These are phyloP conservation scores for Penicillium brasilianum DNA, from an alignment of 2,329 filamentous ascomycete genomes.

Conservation along the genomic window DNA sequence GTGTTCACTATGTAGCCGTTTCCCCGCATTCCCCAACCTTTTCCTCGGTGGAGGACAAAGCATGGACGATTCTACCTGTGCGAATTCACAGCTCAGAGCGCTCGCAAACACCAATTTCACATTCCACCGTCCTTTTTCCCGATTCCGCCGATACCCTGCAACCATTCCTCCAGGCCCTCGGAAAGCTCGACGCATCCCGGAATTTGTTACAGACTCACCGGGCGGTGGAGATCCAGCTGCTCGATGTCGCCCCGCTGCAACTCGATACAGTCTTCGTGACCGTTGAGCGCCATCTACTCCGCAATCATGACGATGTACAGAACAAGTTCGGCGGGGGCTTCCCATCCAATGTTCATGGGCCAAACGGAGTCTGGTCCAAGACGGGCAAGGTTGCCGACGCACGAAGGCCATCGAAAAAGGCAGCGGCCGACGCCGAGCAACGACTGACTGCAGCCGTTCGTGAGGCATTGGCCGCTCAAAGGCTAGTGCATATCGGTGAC, in stretches of 20 bases:
- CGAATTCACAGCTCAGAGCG: slow-evolving; percentile 53
- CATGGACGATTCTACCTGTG: slow-evolving; percentile 87
- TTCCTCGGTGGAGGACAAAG: slow-evolving; percentile 60
- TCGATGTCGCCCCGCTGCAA: slow-evolving; percentile 78
- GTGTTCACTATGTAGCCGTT: slow-evolving; percentile 52
- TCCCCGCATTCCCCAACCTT: slow-evolving; percentile 52
- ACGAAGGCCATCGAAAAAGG: slow-evolving; percentile 43
- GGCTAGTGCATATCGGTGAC: slow-evolving; percentile 83
- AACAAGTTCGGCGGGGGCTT: slow-evolving; percentile 76
- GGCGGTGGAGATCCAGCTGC: slow-evolving; percentile 80
- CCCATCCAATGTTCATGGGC: slow-evolving; percentile 38
- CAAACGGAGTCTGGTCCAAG: slow-evolving; percentile 49
- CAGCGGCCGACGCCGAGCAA: slow-evolving; percentile 55
- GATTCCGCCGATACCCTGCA: slow-evolving; percentile 76
- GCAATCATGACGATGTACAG: slow-evolving; percentile 80
- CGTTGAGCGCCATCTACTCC: slow-evolving; percentile 78
- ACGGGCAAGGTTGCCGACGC: slow-evolving; percentile 36
- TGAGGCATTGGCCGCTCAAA: slow-evolving; percentile 72
- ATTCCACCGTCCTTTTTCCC: slow-evolving; percentile 78
- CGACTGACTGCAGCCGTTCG: slow-evolving; percentile 71
- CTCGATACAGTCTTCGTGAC: slow-evolving; percentile 87
- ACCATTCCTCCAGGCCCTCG: slow-evolving; percentile 74
- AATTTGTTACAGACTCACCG: slow-evolving; percentile 72
- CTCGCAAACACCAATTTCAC: slow-evolving; percentile 65
- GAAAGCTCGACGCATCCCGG: slow-evolving; percentile 76